phyloP scores from a whole-genome alignment of 495 filamentous ascomycete genomes.

The Aspergillus funiculosus region DNA sequence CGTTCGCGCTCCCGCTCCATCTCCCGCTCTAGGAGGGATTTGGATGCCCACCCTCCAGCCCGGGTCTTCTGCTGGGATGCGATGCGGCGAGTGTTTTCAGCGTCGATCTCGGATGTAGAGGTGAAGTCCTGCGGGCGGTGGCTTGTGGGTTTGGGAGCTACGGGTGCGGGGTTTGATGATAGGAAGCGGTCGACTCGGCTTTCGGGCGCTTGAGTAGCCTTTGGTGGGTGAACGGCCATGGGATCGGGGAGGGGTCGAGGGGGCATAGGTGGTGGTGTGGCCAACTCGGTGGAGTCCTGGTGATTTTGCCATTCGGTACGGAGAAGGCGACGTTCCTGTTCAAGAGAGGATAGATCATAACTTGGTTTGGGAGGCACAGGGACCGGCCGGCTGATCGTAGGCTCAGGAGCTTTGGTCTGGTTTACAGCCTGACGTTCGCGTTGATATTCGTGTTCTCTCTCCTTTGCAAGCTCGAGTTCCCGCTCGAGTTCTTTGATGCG shows the following conservation, averaged over 20 bases:
- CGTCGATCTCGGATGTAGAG: constrained; percentile 58
- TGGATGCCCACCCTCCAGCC: constrained; percentile 69
- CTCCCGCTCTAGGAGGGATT: constrained; percentile 84
- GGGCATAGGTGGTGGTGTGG: constrained; percentile 17
- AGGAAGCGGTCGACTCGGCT: constrained; percentile 47
- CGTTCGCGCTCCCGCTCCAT: constrained; percentile 93
- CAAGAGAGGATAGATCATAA: constrained; percentile 64
- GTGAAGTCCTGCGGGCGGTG: constrained; percentile 52
- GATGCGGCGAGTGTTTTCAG: constrained; percentile 60
- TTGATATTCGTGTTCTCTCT: constrained; percentile 81
- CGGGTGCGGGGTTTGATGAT: constrained; percentile 44
- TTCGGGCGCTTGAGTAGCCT: constrained; percentile 18
- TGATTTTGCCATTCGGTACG: constrained; percentile 61
- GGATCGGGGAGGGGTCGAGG: constrained; percentile 50
- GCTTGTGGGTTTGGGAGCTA: constrained; percentile 29
- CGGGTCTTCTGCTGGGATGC: constrained; percentile 63
- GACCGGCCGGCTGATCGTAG: constrained; percentile 34
- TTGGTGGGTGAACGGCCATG: constrained; percentile 33
- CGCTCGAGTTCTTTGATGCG: constrained; percentile 78
- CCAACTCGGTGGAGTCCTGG: constrained; percentile 31
- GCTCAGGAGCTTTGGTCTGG: constrained; percentile 32
- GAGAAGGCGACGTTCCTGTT: constrained; percentile 69
- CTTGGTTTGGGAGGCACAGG: constrained; percentile 48
- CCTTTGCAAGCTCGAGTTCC: constrained; percentile 77
- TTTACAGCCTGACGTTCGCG: constrained; percentile 62